Evolutionary conservation across 495 filamentous ascomycete species (phyloP).

Genomic region (Penicillium taxi): DNA sequence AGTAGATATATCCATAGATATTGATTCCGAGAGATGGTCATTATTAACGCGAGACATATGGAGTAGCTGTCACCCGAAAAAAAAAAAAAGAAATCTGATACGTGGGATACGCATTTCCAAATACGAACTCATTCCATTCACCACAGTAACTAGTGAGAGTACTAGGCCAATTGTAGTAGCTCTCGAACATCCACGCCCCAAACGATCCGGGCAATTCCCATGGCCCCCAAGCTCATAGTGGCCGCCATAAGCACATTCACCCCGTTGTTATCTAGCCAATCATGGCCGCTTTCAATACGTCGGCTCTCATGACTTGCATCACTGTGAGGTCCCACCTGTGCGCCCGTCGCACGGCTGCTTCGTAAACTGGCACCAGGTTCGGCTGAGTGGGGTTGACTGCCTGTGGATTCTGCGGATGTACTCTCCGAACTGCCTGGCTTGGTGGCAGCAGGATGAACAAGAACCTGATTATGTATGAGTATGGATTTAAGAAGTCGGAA

Average conservation of each 20-base stretch:
- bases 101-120: neutral
- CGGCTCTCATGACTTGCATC: conserved; percentile 54
- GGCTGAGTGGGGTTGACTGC: conserved; percentile 15
- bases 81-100: neutral
- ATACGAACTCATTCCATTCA: neutral
- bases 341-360: conserved; percentile 14
- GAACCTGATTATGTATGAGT: too few relatives aligned
- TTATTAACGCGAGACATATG: too few relatives aligned
- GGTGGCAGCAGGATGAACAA: conserved; percentile 29
- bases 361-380: conserved; percentile 23
- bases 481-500: too few relatives aligned
- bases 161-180: conserved; percentile 7
- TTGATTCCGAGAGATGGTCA: too few relatives aligned
- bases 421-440: conserved; percentile 4
- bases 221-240: conserved; percentile 69
- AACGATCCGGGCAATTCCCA: conserved; percentile 47
- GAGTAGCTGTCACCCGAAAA: neutral
- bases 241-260: conserved; percentile 88
- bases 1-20: too few relatives aligned
- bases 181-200: conserved; percentile 30
- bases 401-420: conserved; percentile 2
- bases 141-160: neutral
- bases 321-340: conserved; percentile 7
- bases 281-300: conserved; percentile 61
- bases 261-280: conserved; percentile 84